These are phyloP conservation scores for Penicillium palitans DNA, from an alignment of 2,329 filamentous ascomycete species.

Conservation along the genomic window DNA sequence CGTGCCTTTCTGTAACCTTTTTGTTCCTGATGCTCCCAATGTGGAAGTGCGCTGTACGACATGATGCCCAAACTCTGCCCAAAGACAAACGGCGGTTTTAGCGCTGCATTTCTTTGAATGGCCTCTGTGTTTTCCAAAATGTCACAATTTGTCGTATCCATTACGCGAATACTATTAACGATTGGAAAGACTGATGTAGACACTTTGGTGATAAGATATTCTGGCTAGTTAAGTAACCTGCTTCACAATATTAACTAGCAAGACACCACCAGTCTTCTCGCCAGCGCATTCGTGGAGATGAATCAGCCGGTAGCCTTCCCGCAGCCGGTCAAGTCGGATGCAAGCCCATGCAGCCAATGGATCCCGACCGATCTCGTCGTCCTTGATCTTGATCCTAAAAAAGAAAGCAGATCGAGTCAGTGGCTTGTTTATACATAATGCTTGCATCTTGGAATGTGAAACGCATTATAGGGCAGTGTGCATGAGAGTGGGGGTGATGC, in stretches of 20 bases:
- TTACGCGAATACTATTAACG: neutral
- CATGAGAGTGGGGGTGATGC: neutral
- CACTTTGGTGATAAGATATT: neutral
- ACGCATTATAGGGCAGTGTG: neutral
- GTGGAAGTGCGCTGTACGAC: neutral
- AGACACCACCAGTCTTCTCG: slow-evolving; percentile 62
- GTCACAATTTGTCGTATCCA: neutral
- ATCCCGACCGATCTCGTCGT: slow-evolving; percentile 79
- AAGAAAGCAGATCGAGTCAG: neutral
- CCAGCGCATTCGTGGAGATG: slow-evolving; percentile 72
- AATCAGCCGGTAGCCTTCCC: slow-evolving; percentile 73
- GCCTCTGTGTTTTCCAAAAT: neutral
- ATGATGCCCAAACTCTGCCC: slow-evolving; percentile 5
- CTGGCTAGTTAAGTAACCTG: slow-evolving; percentile 19
- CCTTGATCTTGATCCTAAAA: slow-evolving; percentile 75
- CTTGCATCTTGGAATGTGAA: neutral
- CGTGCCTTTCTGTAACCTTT: neutral
- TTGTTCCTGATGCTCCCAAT: neutral
- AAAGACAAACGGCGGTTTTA: neutral
- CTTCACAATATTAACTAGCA: slow-evolving; percentile 76
- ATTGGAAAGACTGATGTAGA: neutral
- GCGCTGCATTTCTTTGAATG: neutral
- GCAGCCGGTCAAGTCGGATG: slow-evolving; percentile 77
- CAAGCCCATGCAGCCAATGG: slow-evolving; percentile 85
- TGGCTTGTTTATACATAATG: neutral